Percentiles rank a stretch among this genome's conserved stretches.
These are phyloP conservation scores for Stereocaulon alpinum DNA, from an alignment of 495 filamentous ascomycete genomes.

Conservation along the genomic window DNA sequence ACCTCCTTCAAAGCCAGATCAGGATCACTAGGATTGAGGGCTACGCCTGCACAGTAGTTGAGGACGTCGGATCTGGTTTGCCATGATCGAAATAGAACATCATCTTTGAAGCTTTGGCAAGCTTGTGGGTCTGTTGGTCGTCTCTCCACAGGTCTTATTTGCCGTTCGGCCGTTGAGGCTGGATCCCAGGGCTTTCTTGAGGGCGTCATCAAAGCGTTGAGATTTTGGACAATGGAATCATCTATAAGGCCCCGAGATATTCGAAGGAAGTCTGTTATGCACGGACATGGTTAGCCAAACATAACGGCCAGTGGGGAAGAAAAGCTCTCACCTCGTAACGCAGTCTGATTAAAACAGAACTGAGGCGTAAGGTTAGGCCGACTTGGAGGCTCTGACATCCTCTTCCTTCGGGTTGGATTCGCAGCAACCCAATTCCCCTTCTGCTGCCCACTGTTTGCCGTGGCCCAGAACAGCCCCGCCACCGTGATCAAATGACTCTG, in stretches of 20 bases:
- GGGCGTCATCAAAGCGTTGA: conserved; percentile 83
- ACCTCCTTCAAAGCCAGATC: conserved; percentile 58
- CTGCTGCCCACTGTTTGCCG: not conserved
- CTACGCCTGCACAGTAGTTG: conserved; percentile 82
- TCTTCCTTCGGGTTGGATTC: not conserved
- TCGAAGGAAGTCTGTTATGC: conserved; percentile 72
- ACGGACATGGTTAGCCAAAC: not conserved
- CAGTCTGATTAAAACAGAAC: conserved; percentile 84
- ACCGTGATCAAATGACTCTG: conserved; percentile 1
- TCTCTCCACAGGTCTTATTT: conserved; percentile 32
- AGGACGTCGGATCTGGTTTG: conserved; percentile 74
- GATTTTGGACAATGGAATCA: conserved; percentile 84
- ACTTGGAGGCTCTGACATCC: conserved; percentile 53
- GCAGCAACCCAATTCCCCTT: not conserved
- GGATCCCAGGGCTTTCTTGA: conserved; percentile 65
- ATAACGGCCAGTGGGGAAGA: not conserved
- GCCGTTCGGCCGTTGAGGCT: conserved; percentile 55
- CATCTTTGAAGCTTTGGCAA: conserved; percentile 64
- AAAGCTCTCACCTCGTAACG: conserved; percentile 60
- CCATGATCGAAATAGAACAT: conserved; percentile 83
- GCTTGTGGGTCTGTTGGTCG: conserved; percentile 45
- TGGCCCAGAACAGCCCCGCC: conserved; percentile 14
- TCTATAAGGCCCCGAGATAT: conserved; percentile 78
- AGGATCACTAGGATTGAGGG: conserved; percentile 84
- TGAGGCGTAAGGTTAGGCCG: conserved; percentile 66